Base-by-base conservation (phyloP, 73 alveolate genomes). In the Uronychia setigera region DNA sequence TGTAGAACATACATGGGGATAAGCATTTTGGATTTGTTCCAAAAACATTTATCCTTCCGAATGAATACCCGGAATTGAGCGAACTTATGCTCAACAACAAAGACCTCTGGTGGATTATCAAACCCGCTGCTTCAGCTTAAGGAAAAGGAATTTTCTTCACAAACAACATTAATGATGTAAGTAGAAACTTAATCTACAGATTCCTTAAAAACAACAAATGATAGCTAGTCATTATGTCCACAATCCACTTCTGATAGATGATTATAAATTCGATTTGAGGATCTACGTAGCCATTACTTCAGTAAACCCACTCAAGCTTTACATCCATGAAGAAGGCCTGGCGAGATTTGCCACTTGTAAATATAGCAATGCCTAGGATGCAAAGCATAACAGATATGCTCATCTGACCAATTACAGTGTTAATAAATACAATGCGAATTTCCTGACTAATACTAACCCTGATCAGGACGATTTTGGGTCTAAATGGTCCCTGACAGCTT, bases 321-420 rank as follows among this genome's bases (percentile, higher is more conserved):
- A 92, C 87, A 90, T 98, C 82, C 96, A 93, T 85, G 96, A 97
- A 57, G 99, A 98, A 83, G 99, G 99, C 14, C 90, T 98, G 77
- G 97, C 95, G 19, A 96, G 99, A 87, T 97, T 98, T 93, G 99
- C 99, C n/a, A 95, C 99, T 28, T 95, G 94, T 74, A 85, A 91
- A 77, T 98, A 96, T 93, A 91, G 95, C 33, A 90, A 95, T 33
- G 46, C 31, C 33, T 91, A 84, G 29, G 80, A 79, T 58, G 80
- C 88, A 25, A 88, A 93, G 80, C 87, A 90, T 67, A 78, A 90
- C 57, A 87, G 90, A 59, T 97, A 83, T 87, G 89, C 95, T 88
- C 98, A 95, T 92, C 92, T 95, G 60, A 95, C 99, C 31, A 95
- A 95, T 83, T 95, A 86, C 83, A 83, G 96, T 1, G 96, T 93